Evolutionary conservation across 2,329 filamentous ascomycete genomes (phyloP).

Genomic region (Fusarium sp.): DNA sequence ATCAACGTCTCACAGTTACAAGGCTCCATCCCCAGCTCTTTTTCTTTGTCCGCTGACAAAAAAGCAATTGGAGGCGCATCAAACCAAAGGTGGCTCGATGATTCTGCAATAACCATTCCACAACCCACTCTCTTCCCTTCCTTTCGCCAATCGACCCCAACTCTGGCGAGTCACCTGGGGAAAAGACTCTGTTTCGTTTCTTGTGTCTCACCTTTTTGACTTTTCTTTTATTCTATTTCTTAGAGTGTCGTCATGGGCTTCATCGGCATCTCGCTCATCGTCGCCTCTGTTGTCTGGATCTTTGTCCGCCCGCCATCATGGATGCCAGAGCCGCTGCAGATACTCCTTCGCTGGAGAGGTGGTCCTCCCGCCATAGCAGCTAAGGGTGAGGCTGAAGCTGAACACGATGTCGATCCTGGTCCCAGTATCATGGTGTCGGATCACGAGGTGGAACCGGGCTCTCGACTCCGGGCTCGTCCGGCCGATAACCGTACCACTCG

Average conservation of each 20-base stretch:
- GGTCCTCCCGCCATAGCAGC: conserved; percentile 19
- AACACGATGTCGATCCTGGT: conserved; percentile 27
- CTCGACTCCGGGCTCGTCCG: conserved; percentile 45
- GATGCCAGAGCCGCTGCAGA: conserved; percentile 52
- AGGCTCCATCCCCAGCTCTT: conserved; percentile 19
- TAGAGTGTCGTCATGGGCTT: conserved; percentile 61
- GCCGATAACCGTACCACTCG: conserved; percentile 41
- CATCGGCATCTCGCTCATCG: conserved; percentile 71
- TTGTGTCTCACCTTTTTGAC: conserved; percentile 1
- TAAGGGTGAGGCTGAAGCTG: conserved; percentile 21
- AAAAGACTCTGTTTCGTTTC: conserved; percentile 12
- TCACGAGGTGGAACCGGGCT: conserved; percentile 45
- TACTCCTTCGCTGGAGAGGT: conserved; percentile 45
- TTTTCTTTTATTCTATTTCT: not conserved
- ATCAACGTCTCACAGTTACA: conserved; percentile 29
- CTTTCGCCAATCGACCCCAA: conserved; percentile 33
- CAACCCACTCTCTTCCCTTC: conserved; percentile 42
- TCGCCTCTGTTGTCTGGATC: conserved; percentile 71
- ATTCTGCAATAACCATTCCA: conserved; percentile 49
- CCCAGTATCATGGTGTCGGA: conserved; percentile 41
- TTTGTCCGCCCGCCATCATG: conserved; percentile 66
- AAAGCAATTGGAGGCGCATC: conserved; percentile 21
- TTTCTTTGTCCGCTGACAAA: conserved; percentile 42
- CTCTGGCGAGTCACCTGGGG: conserved; percentile 17
- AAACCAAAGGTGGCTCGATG: conserved; percentile 45